phyloP scores from a whole-genome alignment of 352 stramenopile species.

The Globisporangium nagaii region DNA sequence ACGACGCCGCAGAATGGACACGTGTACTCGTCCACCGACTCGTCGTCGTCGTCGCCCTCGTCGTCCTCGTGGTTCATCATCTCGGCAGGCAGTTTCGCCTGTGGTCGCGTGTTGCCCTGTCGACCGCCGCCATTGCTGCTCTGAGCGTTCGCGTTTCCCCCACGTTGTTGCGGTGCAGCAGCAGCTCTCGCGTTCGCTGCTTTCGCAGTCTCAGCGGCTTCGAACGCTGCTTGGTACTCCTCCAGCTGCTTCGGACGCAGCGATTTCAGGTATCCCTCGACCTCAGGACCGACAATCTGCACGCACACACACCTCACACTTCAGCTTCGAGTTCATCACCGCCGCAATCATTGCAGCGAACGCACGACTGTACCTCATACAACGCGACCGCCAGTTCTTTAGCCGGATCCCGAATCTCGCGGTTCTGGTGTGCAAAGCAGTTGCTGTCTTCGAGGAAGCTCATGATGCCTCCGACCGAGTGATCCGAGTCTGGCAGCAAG shows the following conservation, averaged over 20 bases:
- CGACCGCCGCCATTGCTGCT: neutral
- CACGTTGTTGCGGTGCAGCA: conserved; percentile 3
- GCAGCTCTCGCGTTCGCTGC: conserved; percentile 14
- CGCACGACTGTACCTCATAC: conserved; percentile 59
- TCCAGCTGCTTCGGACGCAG: conserved; percentile 88
- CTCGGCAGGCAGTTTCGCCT: conserved; percentile 10
- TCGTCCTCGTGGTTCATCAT: conserved; percentile 30
- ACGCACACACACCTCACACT: neutral
- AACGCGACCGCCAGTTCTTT: conserved; percentile 85
- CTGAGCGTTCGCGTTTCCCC: neutral
- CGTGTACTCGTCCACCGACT: conserved; percentile 80
- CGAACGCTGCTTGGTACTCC: conserved; percentile 88
- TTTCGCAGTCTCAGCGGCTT: conserved; percentile 46
- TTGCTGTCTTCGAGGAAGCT: conserved; percentile 79
- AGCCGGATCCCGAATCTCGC: conserved; percentile 82
- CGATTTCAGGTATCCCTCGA: conserved; percentile 75
- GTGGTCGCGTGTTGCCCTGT: conserved; percentile 7
- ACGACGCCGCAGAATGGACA: conserved; percentile 90
- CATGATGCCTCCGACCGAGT: conserved; percentile 62
- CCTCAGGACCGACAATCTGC: conserved; percentile 45
- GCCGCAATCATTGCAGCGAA: too few relatives aligned
- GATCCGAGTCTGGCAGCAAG: conserved; percentile 36
- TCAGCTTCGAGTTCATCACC: too few relatives aligned
- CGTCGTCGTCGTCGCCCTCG: conserved; percentile 57
- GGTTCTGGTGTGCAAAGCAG: conserved; percentile 82